Percentiles rank a stretch among this genome's conserved stretches.
Conservation (phyloP, 768 basidiomycete genomes). For the Pleurotus citrinopileatus region DNA sequence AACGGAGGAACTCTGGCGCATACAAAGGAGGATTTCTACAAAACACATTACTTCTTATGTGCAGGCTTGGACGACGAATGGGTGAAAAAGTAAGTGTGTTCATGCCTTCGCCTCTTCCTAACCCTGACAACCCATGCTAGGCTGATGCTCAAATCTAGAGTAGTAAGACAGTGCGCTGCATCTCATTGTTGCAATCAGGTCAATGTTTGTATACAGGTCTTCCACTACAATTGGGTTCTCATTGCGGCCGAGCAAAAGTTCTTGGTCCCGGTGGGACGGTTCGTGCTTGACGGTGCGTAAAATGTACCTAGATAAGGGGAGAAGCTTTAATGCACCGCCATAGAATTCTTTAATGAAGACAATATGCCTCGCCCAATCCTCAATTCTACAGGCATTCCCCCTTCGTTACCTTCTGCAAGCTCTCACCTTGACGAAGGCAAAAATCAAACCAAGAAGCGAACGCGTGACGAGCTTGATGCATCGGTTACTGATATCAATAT, state of each 20-base stretch:
- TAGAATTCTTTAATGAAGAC: conserved; percentile 3
- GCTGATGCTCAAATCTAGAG: conserved; percentile 1
- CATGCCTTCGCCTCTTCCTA: background rate
- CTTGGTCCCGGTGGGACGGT: conserved; percentile 9
- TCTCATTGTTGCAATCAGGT: background rate
- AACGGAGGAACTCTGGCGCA: conserved; percentile 10
- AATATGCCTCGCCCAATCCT: background rate
- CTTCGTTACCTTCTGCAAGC: too few species aligned
- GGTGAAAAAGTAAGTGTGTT: conserved; percentile 5
- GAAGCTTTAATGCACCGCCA: background rate
- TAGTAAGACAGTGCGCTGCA: background rate
- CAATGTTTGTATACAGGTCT: background rate
- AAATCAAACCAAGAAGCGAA: background rate
- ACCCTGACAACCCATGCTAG: background rate
- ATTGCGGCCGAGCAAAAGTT: conserved; percentile 5
- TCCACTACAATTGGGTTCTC: conserved; percentile 12
- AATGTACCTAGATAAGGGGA: background rate
- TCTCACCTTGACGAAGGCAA: too few species aligned
- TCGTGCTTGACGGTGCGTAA: conserved; percentile 14
- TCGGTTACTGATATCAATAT: background rate
- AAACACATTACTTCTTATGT: conserved; percentile 11
- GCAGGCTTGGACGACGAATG: conserved; percentile 10
- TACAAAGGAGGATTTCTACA: conserved; percentile 9
- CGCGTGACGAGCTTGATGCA: background rate
- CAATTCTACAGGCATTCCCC: background rate